phyloP scores from a whole-genome alignment of 2,329 filamentous ascomycete genomes.

The Ascochyta lentis region DNA sequence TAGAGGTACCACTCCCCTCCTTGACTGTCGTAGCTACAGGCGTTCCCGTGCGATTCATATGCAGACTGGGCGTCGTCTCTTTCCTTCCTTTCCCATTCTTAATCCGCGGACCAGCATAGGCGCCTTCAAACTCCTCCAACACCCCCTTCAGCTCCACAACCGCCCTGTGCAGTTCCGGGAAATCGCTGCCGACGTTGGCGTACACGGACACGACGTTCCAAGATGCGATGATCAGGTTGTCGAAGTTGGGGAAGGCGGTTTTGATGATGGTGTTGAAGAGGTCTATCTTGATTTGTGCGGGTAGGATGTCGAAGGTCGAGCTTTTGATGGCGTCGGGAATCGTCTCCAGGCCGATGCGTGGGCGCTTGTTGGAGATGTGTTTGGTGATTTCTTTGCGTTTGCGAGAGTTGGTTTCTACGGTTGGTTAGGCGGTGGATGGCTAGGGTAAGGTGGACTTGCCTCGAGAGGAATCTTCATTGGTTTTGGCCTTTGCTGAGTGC shows the following conservation, averaged over 20 bases:
- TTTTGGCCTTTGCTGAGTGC: conserved; percentile 8
- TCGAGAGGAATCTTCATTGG: not conserved
- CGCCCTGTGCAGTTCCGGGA: conserved; percentile 32
- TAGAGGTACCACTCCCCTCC: not conserved
- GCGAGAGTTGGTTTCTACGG: not conserved
- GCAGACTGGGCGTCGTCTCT: not conserved
- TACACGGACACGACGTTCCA: conserved; percentile 45
- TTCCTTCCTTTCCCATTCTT: conserved; percentile 4
- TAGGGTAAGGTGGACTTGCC: conserved; percentile 3
- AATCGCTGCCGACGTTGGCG: conserved; percentile 33
- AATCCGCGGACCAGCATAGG: conserved; percentile 7
- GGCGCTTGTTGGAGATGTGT: conserved; percentile 38
- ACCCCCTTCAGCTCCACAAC: conserved; percentile 36
- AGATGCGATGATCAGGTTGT: conserved; percentile 39
- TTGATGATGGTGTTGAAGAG: conserved; percentile 38
- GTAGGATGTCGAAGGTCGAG: conserved; percentile 29
- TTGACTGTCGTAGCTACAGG: not conserved
- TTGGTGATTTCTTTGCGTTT: conserved; percentile 19
- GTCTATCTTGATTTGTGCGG: conserved; percentile 31
- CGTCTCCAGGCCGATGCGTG: conserved; percentile 24
- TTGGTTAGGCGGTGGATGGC: not conserved
- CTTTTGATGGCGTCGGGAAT: conserved; percentile 35
- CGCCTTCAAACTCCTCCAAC: conserved; percentile 34
- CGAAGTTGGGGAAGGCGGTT: conserved; percentile 38
- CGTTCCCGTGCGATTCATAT: not conserved